These are phyloP conservation scores for Magnolia kwangsiensis DNA, from an alignment of 164 flowering plant species.

Conservation along the genomic window DNA sequence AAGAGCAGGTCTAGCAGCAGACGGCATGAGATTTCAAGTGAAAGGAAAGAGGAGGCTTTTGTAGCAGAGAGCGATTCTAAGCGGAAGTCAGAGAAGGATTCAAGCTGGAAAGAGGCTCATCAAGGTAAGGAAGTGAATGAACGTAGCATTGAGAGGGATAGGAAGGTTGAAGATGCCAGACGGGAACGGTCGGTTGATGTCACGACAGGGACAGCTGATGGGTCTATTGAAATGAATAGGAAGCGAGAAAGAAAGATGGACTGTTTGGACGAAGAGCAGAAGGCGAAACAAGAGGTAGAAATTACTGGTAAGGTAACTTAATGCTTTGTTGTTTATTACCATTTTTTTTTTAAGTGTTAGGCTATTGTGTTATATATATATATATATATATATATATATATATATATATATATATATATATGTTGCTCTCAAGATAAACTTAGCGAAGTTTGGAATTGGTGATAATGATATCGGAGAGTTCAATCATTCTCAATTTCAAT, in stretches of 20 bases:
- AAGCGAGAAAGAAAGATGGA: slow-evolving; percentile 27
- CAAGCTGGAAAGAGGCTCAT: slow-evolving; percentile 35
- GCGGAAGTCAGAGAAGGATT: slow-evolving; percentile 44
- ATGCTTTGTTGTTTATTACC: background rate
- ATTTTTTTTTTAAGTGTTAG: background rate
- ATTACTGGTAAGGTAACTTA: slow-evolving; percentile 52
- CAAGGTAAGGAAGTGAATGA: slow-evolving; percentile 39
- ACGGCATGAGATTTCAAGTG: slow-evolving; percentile 28
- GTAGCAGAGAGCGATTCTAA: slow-evolving; percentile 25
- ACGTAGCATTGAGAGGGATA: slow-evolving; percentile 38
- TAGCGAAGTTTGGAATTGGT: too few relatives aligned
- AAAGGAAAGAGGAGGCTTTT: slow-evolving; percentile 2
- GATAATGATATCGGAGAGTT: too few relatives aligned
- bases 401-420: too few relatives aligned
- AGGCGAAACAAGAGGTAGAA: slow-evolving; percentile 28
- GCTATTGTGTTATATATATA: too few relatives aligned
- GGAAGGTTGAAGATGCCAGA: slow-evolving; percentile 31
- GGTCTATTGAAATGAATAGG: slow-evolving; percentile 28
- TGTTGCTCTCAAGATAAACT: too few relatives aligned
- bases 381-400: too few relatives aligned
- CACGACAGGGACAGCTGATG: background rate
- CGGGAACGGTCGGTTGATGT: slow-evolving; percentile 21
- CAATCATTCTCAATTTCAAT: too few relatives aligned
- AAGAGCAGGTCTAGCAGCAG: slow-evolving; percentile 41
- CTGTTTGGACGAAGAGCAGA: slow-evolving; percentile 26